Evolutionary conservation across 1,284 basidiomycete species (phyloP).

Genomic region (Ganoderma meredithae): DNA sequence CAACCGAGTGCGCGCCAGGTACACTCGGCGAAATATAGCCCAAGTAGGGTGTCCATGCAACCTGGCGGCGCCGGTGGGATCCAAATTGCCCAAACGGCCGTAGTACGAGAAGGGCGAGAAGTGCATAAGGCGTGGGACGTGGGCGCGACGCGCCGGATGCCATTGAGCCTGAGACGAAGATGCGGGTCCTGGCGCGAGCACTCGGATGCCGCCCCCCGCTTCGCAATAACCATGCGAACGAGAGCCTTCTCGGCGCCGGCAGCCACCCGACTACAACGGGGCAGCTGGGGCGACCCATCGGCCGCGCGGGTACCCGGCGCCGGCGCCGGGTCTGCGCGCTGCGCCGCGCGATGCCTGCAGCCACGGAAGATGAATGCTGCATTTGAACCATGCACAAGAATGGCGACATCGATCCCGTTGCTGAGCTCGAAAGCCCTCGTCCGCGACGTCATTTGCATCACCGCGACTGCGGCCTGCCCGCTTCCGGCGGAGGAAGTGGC

Average conservation of each 20-base stretch:
- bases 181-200: conserved; percentile 6
- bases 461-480: conserved; percentile 21
- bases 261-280: conserved; percentile 2
- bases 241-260: conserved; percentile 1
- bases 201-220: conserved; percentile 9
- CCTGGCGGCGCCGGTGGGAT: conserved; percentile 9
- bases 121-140: too few relatives aligned
- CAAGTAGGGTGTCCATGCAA: not conserved
- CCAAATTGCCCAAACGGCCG: conserved; percentile 23
- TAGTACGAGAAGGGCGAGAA: conserved; percentile 20
- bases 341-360: too few relatives aligned
- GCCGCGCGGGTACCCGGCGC: conserved; percentile 15
- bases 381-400: too few relatives aligned
- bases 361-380: too few relatives aligned
- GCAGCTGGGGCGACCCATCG: conserved; percentile 11
- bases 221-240: conserved; percentile 13
- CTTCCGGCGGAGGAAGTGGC: conserved; percentile 21
- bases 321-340: not conserved
- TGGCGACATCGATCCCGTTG: not conserved
- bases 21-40: conserved; percentile 31
- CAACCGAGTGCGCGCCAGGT: conserved; percentile 24
- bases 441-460: conserved; percentile 3
- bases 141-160: not conserved
- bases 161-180: conserved; percentile 16
- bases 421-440: not conserved